Percentiles rank a stretch among this genome's conserved stretches.
Conservation (phyloP, 2,329 filamentous ascomycete species). For the Fusarium cicatricum region DNA sequence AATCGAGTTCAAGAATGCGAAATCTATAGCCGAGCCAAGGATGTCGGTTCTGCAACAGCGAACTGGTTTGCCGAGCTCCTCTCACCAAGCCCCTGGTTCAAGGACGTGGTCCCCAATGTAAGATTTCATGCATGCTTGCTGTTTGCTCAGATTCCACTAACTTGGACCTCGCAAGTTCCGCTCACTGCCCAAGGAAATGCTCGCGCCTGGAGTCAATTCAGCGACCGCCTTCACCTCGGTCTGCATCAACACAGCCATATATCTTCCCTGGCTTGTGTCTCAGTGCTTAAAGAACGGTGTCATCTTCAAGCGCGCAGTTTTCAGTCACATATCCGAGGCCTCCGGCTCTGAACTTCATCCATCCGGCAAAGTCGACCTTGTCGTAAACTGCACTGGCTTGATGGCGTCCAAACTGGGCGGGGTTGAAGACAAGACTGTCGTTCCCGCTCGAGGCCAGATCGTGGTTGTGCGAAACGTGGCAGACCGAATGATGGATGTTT, state of each 20-base stretch:
- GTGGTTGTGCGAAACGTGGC: constrained; percentile 82
- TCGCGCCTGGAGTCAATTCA: constrained; percentile 55
- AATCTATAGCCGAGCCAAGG: constrained; percentile 5
- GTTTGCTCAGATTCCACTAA: constrained; percentile 36
- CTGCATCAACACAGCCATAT: constrained; percentile 89
- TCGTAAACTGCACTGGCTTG: constrained; percentile 87
- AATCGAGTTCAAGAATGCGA: background rate
- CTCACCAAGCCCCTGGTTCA: constrained; percentile 5
- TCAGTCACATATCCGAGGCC: constrained; percentile 77
- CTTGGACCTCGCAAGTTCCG: background rate
- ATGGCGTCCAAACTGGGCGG: constrained; percentile 78
- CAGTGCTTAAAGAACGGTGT: constrained; percentile 81
- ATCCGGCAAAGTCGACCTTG: constrained; percentile 68
- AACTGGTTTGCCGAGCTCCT: constrained; percentile 6
- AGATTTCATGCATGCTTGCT: too few species aligned
- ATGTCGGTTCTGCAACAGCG: background rate
- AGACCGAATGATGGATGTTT: constrained; percentile 71
- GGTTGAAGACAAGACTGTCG: constrained; percentile 75
- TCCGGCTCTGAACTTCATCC: constrained; percentile 48
- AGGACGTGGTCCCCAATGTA: background rate
- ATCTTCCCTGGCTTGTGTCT: constrained; percentile 83
- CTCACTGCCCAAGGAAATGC: background rate
- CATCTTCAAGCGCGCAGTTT: constrained; percentile 66
- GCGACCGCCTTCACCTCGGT: constrained; percentile 81
- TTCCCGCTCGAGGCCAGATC: constrained; percentile 82